Conservation (phyloP, 2,329 filamentous ascomycete genomes). For the Fusarium fracticaudum region DNA sequence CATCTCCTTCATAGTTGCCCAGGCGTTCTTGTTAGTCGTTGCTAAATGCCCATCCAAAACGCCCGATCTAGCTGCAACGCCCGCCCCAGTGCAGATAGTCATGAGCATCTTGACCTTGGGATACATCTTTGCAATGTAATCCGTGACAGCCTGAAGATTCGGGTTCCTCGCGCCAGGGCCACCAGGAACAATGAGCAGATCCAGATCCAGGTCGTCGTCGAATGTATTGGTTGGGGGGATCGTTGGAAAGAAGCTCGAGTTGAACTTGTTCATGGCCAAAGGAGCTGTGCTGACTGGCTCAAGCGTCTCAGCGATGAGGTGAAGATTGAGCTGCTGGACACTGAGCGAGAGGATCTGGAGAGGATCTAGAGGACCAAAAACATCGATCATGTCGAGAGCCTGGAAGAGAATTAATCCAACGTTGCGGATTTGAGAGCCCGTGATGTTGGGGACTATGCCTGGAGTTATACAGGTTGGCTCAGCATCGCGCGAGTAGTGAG, state of each 20-base stretch:
- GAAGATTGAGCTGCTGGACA: slow-evolving; percentile 50
- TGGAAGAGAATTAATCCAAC: slow-evolving; percentile 57
- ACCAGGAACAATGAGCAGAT: slow-evolving; percentile 74
- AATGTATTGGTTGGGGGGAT: slow-evolving; percentile 62
- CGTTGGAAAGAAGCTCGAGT: slow-evolving; percentile 49
- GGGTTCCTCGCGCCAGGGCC: slow-evolving; percentile 59
- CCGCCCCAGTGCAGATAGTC: slow-evolving; percentile 73
- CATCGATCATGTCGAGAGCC: slow-evolving; percentile 56
- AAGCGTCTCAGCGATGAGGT: slow-evolving; percentile 52
- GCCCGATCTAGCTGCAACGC: slow-evolving; percentile 66
- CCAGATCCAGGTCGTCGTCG: slow-evolving; percentile 57
- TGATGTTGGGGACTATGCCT: slow-evolving; percentile 32
- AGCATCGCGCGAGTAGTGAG: not conserved
- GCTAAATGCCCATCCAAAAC: slow-evolving; percentile 68
- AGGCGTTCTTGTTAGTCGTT: slow-evolving; percentile 73
- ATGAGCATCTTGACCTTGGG: slow-evolving; percentile 64
- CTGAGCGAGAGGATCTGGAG: slow-evolving; percentile 53
- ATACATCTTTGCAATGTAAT: slow-evolving; percentile 52
- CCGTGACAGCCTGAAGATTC: slow-evolving; percentile 49
- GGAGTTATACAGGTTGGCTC: slow-evolving; percentile 34
- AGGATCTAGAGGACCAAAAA: slow-evolving; percentile 58
- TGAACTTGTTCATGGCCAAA: slow-evolving; percentile 44
- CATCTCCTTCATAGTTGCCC: slow-evolving; percentile 56
- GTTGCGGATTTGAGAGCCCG: slow-evolving; percentile 40
- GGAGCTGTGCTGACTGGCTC: slow-evolving; percentile 53